Conservation (phyloP, 306 rosid genomes). For the Vicia villosa region DNA sequence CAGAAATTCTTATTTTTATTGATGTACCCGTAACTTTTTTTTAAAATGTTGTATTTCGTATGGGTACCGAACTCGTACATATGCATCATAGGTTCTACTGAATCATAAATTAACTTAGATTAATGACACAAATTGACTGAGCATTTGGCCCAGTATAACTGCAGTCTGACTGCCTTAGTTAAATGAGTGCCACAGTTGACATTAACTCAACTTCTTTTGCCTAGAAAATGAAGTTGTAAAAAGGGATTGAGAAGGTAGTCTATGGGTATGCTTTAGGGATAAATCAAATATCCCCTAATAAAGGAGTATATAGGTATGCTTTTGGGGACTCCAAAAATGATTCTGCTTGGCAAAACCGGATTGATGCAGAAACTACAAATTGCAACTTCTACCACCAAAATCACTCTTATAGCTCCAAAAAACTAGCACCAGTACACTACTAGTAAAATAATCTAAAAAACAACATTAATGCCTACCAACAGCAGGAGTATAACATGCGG, state of each 20-base stretch:
- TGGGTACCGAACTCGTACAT: too few species aligned
- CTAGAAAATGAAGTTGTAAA: neutral
- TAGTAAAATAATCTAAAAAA: neutral
- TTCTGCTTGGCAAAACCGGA: too few species aligned
- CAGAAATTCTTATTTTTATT: too few species aligned
- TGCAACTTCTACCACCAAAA: too few species aligned
- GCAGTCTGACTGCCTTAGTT: neutral
- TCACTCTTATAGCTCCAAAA: too few species aligned
- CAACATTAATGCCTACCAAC: slow-evolving; percentile 61
- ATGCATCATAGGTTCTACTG: slow-evolving; percentile 5
- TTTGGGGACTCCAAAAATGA: too few species aligned
- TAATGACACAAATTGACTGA: neutral
- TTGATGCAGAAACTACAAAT: too few species aligned
- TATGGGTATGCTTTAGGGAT: neutral
- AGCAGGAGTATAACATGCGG: slow-evolving; percentile 75
- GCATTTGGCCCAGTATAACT: neutral
- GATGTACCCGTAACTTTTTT: too few species aligned
- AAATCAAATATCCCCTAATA: neutral
- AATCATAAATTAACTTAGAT: slow-evolving; percentile 17
- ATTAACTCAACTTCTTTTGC: neutral
- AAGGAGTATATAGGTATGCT: neutral
- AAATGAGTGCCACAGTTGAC: neutral
- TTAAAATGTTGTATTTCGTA: too few species aligned
- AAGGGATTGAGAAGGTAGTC: neutral
- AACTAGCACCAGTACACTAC: too few species aligned